Conservation (phyloP, 371 early-diverging fungal species). For the Lichtheimia corymbifera region DNA sequence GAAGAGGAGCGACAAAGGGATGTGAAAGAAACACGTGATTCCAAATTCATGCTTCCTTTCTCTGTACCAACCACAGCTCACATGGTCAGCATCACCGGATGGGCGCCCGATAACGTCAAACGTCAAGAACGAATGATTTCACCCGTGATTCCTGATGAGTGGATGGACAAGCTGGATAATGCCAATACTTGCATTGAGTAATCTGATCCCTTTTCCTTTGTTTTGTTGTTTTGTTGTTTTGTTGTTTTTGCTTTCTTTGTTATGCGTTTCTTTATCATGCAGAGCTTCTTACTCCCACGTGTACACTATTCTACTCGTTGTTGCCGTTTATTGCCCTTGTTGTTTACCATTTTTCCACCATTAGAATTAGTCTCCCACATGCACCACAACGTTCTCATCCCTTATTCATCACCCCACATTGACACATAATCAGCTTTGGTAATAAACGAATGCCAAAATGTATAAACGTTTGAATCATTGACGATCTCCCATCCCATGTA, state of each 20-base stretch:
- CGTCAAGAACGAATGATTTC: constrained; percentile 14
- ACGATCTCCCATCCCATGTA: too few relatives aligned
- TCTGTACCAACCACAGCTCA: constrained; percentile 51
- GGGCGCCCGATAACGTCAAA: constrained; percentile 12
- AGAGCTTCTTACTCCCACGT: background rate
- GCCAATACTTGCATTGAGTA: constrained; percentile 3
- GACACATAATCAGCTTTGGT: background rate
- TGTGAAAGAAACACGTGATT: constrained; percentile 48
- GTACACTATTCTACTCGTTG: background rate
- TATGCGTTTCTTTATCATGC: background rate
- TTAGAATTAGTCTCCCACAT: background rate
- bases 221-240: background rate
- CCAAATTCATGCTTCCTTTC: constrained; percentile 57
- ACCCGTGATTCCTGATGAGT: constrained; percentile 18
- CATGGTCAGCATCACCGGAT: constrained; percentile 24
- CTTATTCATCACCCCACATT: background rate
- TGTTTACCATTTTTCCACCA: background rate
- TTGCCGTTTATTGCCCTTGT: background rate
- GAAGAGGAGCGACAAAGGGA: constrained; percentile 40
- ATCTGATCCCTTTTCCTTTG: background rate
- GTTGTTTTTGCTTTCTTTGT: background rate
- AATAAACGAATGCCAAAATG: too few relatives aligned
- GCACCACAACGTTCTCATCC: background rate
- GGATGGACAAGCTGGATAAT: constrained; percentile 22
- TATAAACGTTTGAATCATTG: too few relatives aligned